Evolutionary conservation across 1,284 basidiomycete species (phyloP), one percentile per base, ranked within the genome.

Genomic region (Veloporphyrellus conicus): DNA sequence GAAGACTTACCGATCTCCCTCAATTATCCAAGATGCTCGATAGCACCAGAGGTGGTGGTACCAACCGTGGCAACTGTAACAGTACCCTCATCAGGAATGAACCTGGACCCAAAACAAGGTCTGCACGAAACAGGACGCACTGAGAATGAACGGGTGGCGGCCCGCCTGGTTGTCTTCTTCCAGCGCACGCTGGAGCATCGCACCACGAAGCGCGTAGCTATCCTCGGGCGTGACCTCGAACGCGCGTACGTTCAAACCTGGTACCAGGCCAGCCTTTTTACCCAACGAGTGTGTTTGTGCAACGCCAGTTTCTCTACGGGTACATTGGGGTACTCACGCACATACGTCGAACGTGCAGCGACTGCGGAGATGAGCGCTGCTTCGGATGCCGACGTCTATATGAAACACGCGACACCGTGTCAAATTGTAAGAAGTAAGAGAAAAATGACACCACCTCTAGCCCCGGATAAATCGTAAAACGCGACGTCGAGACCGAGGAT

Each of bases 271-370:
- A 1, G 93, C 88, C 67, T 97, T 94, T 18, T 78, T 68, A 0
- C 87, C 94, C 5, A 95, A 71, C 3, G 88, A 91, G 66, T 96
- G 93, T 1, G 93, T 96, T 66, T 97, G 92, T 97, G 95, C 48
- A 98, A 79, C 9, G 97, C 77, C 16, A 98, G 71, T n/a, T 87
- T 78, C 47, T 84, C 77, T 3, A 75, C 57, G 16, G 73, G 68
- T 15, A 70, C 67, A 2, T 73, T 68, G 1, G 84, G 80, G 54
- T 83, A 65, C 25, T 65, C 53, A 7, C 67, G 67, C 36, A 73
- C 65, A 56, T 78, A 79, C 43, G 76, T 63, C 56, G 80, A 71
- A 53, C 94, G 81, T 1, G 94, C 94, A 0, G 88, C 93, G 22
- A 95, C 88, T 6, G 86, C 75, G 5, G 86, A 83, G 0, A 89